Conservation (phyloP, 306 rosid genomes). For the Fragaria nilgerrensis region DNA sequence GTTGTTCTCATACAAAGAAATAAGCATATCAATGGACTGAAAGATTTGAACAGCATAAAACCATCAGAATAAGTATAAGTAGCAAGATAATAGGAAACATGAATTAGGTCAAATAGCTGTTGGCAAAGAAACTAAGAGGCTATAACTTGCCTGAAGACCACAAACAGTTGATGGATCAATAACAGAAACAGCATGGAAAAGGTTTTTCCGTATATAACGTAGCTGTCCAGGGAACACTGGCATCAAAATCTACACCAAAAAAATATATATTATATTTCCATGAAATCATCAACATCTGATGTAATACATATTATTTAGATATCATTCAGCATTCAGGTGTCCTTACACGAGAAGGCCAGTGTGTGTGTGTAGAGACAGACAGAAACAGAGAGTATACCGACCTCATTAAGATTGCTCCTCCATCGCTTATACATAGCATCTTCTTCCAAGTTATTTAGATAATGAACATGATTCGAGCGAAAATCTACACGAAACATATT, state of each 20-base stretch:
- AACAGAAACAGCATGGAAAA: conserved; percentile 82
- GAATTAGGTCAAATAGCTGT: conserved; percentile 9
- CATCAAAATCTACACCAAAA: conserved; percentile 74
- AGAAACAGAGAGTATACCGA: conserved; percentile 18
- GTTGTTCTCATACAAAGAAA: conserved; percentile 67
- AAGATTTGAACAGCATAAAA: conserved; percentile 33
- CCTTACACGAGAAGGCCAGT: not conserved
- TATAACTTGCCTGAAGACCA: conserved; percentile 79
- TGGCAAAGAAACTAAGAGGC: conserved; percentile 26
- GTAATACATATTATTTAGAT: not conserved
- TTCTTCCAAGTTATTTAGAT: conserved; percentile 93
- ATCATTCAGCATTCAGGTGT: not conserved
- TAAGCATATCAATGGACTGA: conserved; percentile 82
- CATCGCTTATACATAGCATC: conserved; percentile 83
- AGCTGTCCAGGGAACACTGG: conserved; percentile 96
- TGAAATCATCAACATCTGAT: not conserved
- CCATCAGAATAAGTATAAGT: conserved; percentile 22
- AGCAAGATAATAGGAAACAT: conserved; percentile 21
- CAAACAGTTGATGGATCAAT: conserved; percentile 80
- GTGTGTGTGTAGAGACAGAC: not conserved
- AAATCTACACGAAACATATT: conserved; percentile 83
- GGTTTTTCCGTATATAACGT: conserved; percentile 92
- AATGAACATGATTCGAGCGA: conserved; percentile 81
- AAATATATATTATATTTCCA: not conserved
- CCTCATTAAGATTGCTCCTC: conserved; percentile 90